phyloP scores from a whole-genome alignment of 2,329 filamentous ascomycete species.

The Aspergillus sp. region DNA sequence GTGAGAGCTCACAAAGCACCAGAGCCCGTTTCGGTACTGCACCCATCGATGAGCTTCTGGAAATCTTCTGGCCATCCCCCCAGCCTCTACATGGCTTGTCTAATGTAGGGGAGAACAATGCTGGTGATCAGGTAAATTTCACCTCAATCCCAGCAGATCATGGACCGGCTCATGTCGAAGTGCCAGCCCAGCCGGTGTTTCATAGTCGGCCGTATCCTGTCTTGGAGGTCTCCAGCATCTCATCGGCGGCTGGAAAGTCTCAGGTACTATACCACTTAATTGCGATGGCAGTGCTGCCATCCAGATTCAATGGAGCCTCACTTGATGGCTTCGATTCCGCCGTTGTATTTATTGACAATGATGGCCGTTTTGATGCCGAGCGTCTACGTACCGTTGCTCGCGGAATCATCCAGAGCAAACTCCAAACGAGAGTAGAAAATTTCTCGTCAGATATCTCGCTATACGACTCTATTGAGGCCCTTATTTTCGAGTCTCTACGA shows the following conservation, averaged over 20 bases:
- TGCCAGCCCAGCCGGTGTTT: slow-evolving; percentile 4
- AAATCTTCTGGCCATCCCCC: slow-evolving; percentile 33
- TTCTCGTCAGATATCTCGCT: background rate
- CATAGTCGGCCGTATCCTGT: slow-evolving; percentile 32
- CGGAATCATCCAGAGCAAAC: slow-evolving; percentile 25
- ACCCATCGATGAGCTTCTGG: slow-evolving; percentile 47
- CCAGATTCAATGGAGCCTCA: slow-evolving; percentile 24
- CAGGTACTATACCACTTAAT: slow-evolving; percentile 59
- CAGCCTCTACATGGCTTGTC: slow-evolving; percentile 3
- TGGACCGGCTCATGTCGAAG: background rate
- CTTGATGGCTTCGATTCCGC: slow-evolving; percentile 50
- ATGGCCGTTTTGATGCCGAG: slow-evolving; percentile 53
- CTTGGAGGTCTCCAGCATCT: slow-evolving; percentile 55
- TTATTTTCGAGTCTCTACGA: slow-evolving; percentile 44
- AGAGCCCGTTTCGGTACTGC: slow-evolving; percentile 42
- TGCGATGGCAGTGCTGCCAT: slow-evolving; percentile 53
- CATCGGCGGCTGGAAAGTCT: slow-evolving; percentile 57
- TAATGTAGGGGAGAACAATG: background rate
- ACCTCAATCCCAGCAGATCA: background rate
- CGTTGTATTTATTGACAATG: slow-evolving; percentile 57
- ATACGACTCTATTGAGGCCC: slow-evolving; percentile 13
- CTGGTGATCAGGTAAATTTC: background rate
- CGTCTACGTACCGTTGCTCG: slow-evolving; percentile 42
- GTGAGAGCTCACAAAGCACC: slow-evolving; percentile 11
- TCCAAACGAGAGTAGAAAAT: background rate